These are phyloP conservation scores for Priceomyces castillae DNA, from an alignment of 805 yeast species.

Conservation along the genomic window DNA sequence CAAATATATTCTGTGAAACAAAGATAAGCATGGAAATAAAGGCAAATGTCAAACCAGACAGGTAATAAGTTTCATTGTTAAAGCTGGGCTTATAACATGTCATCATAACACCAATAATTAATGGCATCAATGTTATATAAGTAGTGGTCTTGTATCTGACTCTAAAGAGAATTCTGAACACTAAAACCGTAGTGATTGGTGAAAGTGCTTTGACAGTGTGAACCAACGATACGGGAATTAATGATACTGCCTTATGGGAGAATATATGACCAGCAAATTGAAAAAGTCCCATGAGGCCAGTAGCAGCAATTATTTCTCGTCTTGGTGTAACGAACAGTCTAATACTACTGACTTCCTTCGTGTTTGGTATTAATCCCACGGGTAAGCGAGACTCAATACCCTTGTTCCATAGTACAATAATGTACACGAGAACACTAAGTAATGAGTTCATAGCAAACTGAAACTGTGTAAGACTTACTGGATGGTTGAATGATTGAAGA, in stretches of 20 bases:
- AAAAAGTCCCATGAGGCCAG: slow-evolving; percentile 92
- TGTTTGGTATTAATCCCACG: slow-evolving; percentile 46
- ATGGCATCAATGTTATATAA: slow-evolving; percentile 74
- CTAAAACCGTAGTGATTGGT: slow-evolving; percentile 83
- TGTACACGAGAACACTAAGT: slow-evolving; percentile 46
- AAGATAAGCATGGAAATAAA: slow-evolving; percentile 61
- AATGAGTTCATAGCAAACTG: slow-evolving; percentile 76
- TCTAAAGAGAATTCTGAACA: slow-evolving; percentile 62
- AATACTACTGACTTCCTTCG: slow-evolving; percentile 24
- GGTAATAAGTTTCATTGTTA: slow-evolving; percentile 19
- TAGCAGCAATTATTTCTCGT: slow-evolving; percentile 51
- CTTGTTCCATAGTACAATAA: slow-evolving; percentile 5
- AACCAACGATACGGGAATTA: slow-evolving; percentile 91
- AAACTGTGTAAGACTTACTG: slow-evolving; percentile 84
- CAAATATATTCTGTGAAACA: slow-evolving; percentile 76
- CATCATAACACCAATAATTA: slow-evolving; percentile 81
- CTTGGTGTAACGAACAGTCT: slow-evolving; percentile 54
- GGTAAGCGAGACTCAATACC: slow-evolving; percentile 41
- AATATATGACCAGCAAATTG: slow-evolving; percentile 91
- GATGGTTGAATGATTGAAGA: slow-evolving; percentile 65
- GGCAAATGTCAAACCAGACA: slow-evolving; percentile 48
- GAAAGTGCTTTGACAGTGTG: slow-evolving; percentile 92
- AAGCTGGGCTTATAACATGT: slow-evolving; percentile 57
- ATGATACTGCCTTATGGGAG: slow-evolving; percentile 86
- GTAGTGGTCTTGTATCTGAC: slow-evolving; percentile 61